Evolutionary conservation across 768 basidiomycete species (phyloP).

Genomic region (Hypsizygus marmoreus): DNA sequence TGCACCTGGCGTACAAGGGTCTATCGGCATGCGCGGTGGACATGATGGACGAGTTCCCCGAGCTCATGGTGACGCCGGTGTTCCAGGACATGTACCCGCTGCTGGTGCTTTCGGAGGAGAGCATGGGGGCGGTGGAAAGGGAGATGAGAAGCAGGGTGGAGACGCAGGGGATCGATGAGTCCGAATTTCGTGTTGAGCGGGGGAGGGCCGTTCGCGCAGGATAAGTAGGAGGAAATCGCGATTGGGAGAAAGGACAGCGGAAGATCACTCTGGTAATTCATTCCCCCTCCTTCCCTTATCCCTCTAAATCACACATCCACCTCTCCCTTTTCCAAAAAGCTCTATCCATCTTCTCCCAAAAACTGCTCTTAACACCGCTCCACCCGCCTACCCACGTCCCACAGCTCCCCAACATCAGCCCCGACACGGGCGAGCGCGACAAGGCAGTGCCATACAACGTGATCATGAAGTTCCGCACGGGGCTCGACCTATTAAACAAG

Average conservation of each 20-base stretch:
- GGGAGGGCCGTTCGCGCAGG: slow-evolving; percentile 71
- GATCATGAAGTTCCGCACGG: slow-evolving; percentile 70
- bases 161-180: slow-evolving; percentile 29
- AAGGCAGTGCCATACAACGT: slow-evolving; percentile 76
- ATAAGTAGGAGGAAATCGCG: slow-evolving; percentile 62
- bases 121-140: slow-evolving; percentile 51
- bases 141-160: slow-evolving; percentile 49
- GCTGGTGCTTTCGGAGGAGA: slow-evolving; percentile 68
- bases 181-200: slow-evolving; percentile 76
- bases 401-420: slow-evolving; percentile 75
- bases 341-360: too few relatives aligned
- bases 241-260: slow-evolving; percentile 46
- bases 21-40: slow-evolving; percentile 49
- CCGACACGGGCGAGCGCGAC: slow-evolving; percentile 64
- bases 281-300: not conserved
- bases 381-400: too few relatives aligned
- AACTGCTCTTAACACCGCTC: too few relatives aligned
- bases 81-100: slow-evolving; percentile 78
- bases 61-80: slow-evolving; percentile 53
- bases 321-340: too few relatives aligned
- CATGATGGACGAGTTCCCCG: slow-evolving; percentile 56
- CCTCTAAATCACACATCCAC: too few relatives aligned
- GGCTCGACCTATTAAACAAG: slow-evolving; percentile 50
- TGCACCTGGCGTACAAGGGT: slow-evolving; percentile 71
- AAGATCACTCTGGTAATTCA: slow-evolving; percentile 53